A percentile compares a stretch with the other conserved stretches of the same genome.
These are phyloP conservation scores for Lasiosphaeria hispida DNA, from an alignment of 495 filamentous ascomycete genomes.

Conservation along the genomic window DNA sequence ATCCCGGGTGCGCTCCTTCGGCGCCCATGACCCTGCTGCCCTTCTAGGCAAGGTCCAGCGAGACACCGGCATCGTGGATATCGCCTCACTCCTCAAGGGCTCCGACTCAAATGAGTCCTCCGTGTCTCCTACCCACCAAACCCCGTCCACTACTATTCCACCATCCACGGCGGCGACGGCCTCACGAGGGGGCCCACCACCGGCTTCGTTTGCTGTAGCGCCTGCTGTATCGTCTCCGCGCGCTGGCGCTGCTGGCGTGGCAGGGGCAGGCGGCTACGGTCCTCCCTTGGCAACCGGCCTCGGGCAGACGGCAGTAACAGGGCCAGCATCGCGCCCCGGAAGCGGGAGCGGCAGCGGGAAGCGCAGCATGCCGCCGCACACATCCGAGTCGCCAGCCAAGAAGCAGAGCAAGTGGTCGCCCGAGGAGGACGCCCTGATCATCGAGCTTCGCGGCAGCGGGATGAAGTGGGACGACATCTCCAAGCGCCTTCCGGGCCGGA, in stretches of 20 bases:
- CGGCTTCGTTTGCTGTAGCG: conserved; percentile 22
- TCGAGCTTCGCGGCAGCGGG: conserved; percentile 78
- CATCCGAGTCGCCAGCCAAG: conserved; percentile 77
- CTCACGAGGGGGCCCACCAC: conserved; percentile 17
- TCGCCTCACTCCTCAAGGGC: conserved; percentile 75
- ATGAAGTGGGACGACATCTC: conserved; percentile 99
- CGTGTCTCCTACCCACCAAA: conserved; percentile 52
- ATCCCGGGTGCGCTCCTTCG: conserved; percentile 13
- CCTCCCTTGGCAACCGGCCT: conserved; percentile 7
- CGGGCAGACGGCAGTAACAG: conserved; percentile 10
- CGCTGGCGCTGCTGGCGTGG: conserved; percentile 10
- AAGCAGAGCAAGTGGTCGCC: conserved; percentile 95
- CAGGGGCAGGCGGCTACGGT: conserved; percentile 11
- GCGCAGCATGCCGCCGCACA: conserved; percentile 52
- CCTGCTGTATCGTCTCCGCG: conserved; percentile 24
- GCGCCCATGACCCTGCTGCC: conserved; percentile 24
- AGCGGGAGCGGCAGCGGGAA: conserved; percentile 29
- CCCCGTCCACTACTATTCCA: conserved; percentile 50
- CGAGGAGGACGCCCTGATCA: conserved; percentile 87
- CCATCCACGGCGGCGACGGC: conserved; percentile 36
- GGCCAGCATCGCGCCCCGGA: conserved; percentile 15
- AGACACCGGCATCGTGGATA: conserved; percentile 79
- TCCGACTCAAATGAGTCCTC: conserved; percentile 78
- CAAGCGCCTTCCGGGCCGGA: conserved; percentile 81
- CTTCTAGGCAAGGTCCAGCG: conserved; percentile 27